These are phyloP conservation scores for Albugo laibachii DNA, from an alignment of 352 stramenopile genomes.

Conservation along the genomic window DNA sequence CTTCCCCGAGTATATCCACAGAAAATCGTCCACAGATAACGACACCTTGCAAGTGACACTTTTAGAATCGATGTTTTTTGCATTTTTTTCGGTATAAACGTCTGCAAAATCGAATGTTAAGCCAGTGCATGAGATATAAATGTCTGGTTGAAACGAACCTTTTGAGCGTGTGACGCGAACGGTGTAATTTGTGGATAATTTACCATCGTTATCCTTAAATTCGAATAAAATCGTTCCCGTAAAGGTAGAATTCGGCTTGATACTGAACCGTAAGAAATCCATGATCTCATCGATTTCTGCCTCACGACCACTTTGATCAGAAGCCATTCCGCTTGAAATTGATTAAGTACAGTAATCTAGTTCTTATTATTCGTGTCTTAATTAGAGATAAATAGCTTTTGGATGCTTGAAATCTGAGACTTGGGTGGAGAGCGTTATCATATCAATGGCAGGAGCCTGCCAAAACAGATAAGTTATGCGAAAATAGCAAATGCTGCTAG, in stretches of 20 bases:
- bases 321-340: no score
- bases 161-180: conserved; percentile 30
- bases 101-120: not conserved
- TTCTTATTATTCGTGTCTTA: no score
- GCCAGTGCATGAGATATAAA: not conserved
- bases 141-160: conserved; percentile 10
- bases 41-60: conserved; percentile 33
- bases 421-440: no score
- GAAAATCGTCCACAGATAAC: conserved; percentile 73
- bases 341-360: no score
- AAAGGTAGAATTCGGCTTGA: conserved; percentile 54
- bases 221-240: conserved; percentile 71
- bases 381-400: no score
- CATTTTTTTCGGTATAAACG: not conserved
- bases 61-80: not conserved
- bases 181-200: conserved; percentile 36
- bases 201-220: conserved; percentile 27
- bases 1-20: conserved; percentile 76
- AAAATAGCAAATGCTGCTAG: no score
- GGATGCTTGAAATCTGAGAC: no score
- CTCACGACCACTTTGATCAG: conserved; percentile 10
- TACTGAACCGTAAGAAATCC: conserved; percentile 67
- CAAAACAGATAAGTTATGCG: no score
- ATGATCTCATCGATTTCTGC: conserved; percentile 76
- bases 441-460: no score